Evolutionary conservation across 768 basidiomycete species (phyloP).

Genomic region (Dioszegia aurantiaca): DNA sequence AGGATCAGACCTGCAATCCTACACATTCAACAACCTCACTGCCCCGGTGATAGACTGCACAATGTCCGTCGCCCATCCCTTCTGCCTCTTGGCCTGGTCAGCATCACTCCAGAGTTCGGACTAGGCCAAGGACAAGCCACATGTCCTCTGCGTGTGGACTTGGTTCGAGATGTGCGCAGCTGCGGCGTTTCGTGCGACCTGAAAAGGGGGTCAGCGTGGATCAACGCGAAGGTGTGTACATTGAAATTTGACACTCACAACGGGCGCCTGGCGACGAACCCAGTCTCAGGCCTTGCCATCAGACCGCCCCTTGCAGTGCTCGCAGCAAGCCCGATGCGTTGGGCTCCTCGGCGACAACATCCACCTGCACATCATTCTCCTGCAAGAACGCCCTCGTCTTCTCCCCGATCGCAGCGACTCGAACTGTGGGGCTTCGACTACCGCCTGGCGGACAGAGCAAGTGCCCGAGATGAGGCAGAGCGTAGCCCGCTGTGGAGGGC

Average conservation of each 20-base stretch:
- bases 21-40: no score
- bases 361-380: slow-evolving; percentile 3
- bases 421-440: background rate
- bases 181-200: no score
- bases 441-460: background rate
- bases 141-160: no score
- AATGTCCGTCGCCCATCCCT: no score
- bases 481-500: slow-evolving; percentile 17
- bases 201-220: no score
- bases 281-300: background rate
- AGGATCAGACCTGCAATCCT: no score
- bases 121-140: no score
- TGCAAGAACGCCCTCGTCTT: slow-evolving; percentile 13
- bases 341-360: slow-evolving; percentile 18
- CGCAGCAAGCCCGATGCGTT: slow-evolving; percentile 11
- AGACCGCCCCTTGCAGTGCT: slow-evolving; percentile 1
- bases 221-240: no score
- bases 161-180: no score
- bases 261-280: background rate
- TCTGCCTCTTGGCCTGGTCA: no score
- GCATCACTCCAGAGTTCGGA: no score
- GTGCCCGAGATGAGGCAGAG: slow-evolving; percentile 6
- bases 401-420: slow-evolving; percentile 18
- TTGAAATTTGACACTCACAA: slow-evolving; percentile 1
- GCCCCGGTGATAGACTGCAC: no score